Evolutionary conservation across 1,284 basidiomycete species (phyloP).

Genomic region (Erythrobasidium hasegawianum): DNA sequence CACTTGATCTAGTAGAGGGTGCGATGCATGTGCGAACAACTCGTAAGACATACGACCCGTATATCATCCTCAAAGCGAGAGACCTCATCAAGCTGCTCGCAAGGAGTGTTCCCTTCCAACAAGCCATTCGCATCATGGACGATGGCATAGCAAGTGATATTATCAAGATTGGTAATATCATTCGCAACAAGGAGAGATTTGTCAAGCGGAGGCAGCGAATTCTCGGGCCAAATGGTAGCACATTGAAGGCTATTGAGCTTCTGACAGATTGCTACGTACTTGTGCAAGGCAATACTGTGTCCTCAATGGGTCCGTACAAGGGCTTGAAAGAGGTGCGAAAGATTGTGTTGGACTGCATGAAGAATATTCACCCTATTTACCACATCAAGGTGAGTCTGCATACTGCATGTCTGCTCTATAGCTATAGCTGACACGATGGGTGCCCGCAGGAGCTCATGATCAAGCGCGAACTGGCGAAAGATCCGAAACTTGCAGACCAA

Average conservation of each 20-base stretch:
- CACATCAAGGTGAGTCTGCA: slow-evolving; percentile 77
- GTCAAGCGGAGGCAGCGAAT: slow-evolving; percentile 94
- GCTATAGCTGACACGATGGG: slow-evolving; percentile 2
- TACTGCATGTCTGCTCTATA: neutral
- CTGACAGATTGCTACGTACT: slow-evolving; percentile 95
- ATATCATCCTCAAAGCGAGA: slow-evolving; percentile 89
- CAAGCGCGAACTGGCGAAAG: slow-evolving; percentile 93
- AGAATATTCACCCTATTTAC: slow-evolving; percentile 98
- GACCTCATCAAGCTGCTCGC: slow-evolving; percentile 95
- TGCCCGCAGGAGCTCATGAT: slow-evolving; percentile 87
- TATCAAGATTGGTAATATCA: slow-evolving; percentile 92
- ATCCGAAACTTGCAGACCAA: slow-evolving; percentile 89
- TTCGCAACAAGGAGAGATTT: slow-evolving; percentile 94
- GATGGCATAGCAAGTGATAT: slow-evolving; percentile 92
- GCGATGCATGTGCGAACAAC: slow-evolving; percentile 97
- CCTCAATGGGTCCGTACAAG: slow-evolving; percentile 94
- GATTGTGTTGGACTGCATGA: slow-evolving; percentile 97
- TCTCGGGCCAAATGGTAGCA: slow-evolving; percentile 93
- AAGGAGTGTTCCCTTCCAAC: slow-evolving; percentile 73
- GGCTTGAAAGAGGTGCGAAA: slow-evolving; percentile 91
- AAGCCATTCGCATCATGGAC: slow-evolving; percentile 86
- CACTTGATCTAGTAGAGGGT: slow-evolving; percentile 90
- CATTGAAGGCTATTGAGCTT: slow-evolving; percentile 96
- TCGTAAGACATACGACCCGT: slow-evolving; percentile 94
- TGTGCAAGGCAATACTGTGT: slow-evolving; percentile 96